Base-by-base conservation (phyloP, 2,329 filamentous ascomycete species). In the Pseudogymnoascus verrucosus region DNA sequence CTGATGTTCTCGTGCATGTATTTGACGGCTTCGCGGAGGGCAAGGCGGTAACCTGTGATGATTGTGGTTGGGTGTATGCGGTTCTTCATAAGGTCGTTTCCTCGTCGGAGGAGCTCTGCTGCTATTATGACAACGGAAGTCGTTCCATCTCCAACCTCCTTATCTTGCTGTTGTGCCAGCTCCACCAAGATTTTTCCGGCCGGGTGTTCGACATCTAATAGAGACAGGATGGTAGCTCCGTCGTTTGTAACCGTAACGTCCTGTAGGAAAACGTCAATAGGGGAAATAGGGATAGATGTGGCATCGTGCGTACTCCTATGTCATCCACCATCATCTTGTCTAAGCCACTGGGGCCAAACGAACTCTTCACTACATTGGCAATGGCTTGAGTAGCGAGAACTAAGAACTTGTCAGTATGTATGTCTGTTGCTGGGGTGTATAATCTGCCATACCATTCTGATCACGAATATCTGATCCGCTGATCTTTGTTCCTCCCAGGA, bases 251-350 rank as follows among this genome's bases (percentile, higher is more conserved):
- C 95, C 66, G 95, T 99, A 65, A 99, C 95, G 80, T 99, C 95
- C 89, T 91, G 71, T 47, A 62, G n/a, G 36, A 26, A 54, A 62
- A 57, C 60, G 51, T 73, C 63, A 73, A 70, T 64, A 44, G 23
- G 31, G 36, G 28, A 63, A 63, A 44, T 39, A 62, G 63, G 60
- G 23, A 39, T 61, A 14, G 26, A 8, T 51, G 34, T n/a, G 28
- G 23, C 47, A 60, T 63, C 60, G 23, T 36, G 72, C 87, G 71
- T 85, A 91, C 89, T 74, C 95, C 95, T 76, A 99, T 98, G 76
- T 99, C 95, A 79, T 99, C 95, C 72, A 99, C 95, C 95, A 99
- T 98, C 95, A 99, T 99, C 85, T 99, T 99, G 77, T 99, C 95
- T 69, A 99, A 84, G 60, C 95, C 95, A 67, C 91, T 96, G 61